Percentiles rank a stretch among this genome's conserved stretches.
phyloP scores from a whole-genome alignment of 257 asterid genomes.

The Solanum infundibuliforme region DNA sequence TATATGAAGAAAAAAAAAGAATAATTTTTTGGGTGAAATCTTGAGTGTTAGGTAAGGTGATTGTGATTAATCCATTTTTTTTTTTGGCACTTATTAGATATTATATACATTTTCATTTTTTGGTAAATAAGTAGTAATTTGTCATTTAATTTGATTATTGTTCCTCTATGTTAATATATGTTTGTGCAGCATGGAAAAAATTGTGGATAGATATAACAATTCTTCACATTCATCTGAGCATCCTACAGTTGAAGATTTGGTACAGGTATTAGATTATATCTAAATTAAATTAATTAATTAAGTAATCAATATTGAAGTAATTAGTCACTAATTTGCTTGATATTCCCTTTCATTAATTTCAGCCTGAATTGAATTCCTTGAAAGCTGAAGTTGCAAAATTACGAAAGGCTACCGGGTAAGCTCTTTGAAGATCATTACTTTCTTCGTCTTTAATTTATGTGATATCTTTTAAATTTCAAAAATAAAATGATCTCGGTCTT shows the following conservation, averaged over 20 bases:
- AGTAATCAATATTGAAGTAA: not conserved
- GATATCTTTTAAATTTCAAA: not conserved
- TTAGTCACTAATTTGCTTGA: conserved; percentile 14
- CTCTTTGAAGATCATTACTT: not conserved
- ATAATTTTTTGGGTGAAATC: not conserved
- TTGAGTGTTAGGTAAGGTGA: not conserved
- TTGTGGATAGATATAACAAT: conserved; percentile 41
- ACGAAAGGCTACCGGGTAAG: conserved; percentile 35
- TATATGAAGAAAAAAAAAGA: too few species aligned
- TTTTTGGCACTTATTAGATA: not conserved
- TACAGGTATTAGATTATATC: conserved; percentile 20
- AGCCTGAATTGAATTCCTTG: conserved; percentile 33
- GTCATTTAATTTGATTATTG: not conserved
- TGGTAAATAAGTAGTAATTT: not conserved
- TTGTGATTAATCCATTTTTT: not conserved
- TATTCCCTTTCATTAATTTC: not conserved
- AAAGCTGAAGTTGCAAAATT: conserved; percentile 48
- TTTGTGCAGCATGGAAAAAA: conserved; percentile 54
- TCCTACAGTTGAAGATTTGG: conserved; percentile 20
- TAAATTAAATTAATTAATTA: not conserved
- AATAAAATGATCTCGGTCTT: not conserved
- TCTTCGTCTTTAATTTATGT: not conserved
- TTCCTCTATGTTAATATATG: not conserved
- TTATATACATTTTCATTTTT: not conserved
- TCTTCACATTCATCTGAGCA: conserved; percentile 14